phyloP scores from a whole-genome alignment of 495 filamentous ascomycete genomes.

The Hyphodiscus hymeniophilus region DNA sequence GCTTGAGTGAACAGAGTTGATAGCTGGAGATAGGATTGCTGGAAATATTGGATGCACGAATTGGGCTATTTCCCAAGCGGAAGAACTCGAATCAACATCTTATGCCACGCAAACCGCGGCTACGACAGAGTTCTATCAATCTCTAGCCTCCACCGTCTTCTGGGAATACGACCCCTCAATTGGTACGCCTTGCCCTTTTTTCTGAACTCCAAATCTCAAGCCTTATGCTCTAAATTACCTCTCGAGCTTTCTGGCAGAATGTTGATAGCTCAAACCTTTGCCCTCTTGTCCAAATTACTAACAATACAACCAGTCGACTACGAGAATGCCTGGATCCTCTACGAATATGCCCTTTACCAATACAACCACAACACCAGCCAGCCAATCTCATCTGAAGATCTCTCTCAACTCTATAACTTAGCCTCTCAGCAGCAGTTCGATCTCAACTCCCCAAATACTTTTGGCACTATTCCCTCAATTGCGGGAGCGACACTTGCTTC shows the following conservation, averaged over 20 bases:
- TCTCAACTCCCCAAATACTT: slow-evolving; percentile 45
- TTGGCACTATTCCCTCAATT: slow-evolving; percentile 41
- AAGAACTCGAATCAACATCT: slow-evolving; percentile 33
- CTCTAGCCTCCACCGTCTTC: slow-evolving; percentile 33
- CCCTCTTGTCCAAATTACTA: too few relatives aligned
- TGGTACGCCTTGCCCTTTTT: too few relatives aligned
- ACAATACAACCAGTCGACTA: too few relatives aligned
- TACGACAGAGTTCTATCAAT: slow-evolving; percentile 42
- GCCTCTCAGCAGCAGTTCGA: slow-evolving; percentile 50
- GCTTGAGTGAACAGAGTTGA: neutral
- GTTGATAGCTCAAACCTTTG: too few relatives aligned
- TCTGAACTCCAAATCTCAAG: too few relatives aligned
- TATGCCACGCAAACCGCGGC: slow-evolving; percentile 29
- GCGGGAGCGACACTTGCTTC: slow-evolving; percentile 48
- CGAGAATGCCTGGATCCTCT: slow-evolving; percentile 15
- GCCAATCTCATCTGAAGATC: slow-evolving; percentile 32
- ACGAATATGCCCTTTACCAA: slow-evolving; percentile 48
- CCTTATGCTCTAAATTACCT: too few relatives aligned
- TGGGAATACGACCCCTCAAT: slow-evolving; percentile 4
- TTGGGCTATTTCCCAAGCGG: slow-evolving; percentile 28
- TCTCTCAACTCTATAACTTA: slow-evolving; percentile 45
- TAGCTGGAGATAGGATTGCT: slow-evolving; percentile 27
- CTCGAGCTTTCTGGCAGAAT: too few relatives aligned
- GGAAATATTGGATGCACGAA: slow-evolving; percentile 44
- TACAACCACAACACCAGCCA: slow-evolving; percentile 52